Percentiles rank a stretch among this genome's conserved stretches.
These are phyloP conservation scores for Fusarium sp. DNA, from an alignment of 2,329 filamentous ascomycete genomes.

Conservation along the genomic window DNA sequence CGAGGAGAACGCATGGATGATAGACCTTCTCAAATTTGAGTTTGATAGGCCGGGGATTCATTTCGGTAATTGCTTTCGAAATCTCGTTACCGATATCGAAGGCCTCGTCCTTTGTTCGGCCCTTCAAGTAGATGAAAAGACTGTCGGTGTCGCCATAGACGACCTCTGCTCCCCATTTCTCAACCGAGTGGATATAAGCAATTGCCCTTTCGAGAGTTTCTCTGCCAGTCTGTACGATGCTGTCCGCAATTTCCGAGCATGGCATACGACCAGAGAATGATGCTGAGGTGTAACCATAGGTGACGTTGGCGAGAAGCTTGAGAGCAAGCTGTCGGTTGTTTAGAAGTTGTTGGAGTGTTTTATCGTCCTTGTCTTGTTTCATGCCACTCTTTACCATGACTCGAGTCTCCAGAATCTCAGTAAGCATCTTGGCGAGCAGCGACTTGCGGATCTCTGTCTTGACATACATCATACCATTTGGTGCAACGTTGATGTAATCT, in stretches of 20 bases:
- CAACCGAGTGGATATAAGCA: slow-evolving; percentile 88
- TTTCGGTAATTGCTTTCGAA: slow-evolving; percentile 84
- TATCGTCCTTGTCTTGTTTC: slow-evolving; percentile 93
- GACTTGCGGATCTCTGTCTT: slow-evolving; percentile 89
- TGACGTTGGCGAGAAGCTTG: slow-evolving; percentile 98
- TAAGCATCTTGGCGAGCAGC: slow-evolving; percentile 93
- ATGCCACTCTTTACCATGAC: slow-evolving; percentile 99
- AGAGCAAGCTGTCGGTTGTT: slow-evolving; percentile 95
- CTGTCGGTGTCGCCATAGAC: slow-evolving; percentile 99
- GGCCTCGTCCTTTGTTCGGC: slow-evolving; percentile 86
- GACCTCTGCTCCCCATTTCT: slow-evolving; percentile 92
- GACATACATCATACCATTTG: slow-evolving; percentile 96
- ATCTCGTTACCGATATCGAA: slow-evolving; percentile 96
- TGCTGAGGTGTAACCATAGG: slow-evolving; percentile 96
- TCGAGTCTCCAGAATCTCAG: slow-evolving; percentile 93
- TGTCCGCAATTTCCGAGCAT: slow-evolving; percentile 97
- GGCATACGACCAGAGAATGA: slow-evolving; percentile 98
- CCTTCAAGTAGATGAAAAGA: slow-evolving; percentile 90
- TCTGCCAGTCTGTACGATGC: slow-evolving; percentile 94
- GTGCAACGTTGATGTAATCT: slow-evolving; percentile 90
- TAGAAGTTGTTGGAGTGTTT: slow-evolving; percentile 83
- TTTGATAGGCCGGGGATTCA: slow-evolving; percentile 92
- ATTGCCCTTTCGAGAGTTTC: slow-evolving; percentile 96
- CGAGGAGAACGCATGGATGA: slow-evolving; percentile 90
- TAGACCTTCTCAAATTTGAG: slow-evolving; percentile 99